Evolutionary conservation across 495 filamentous ascomycete genomes (phyloP), one percentile per base, ranked within the genome.

Genomic region (Aspergillus conjunctus): DNA sequence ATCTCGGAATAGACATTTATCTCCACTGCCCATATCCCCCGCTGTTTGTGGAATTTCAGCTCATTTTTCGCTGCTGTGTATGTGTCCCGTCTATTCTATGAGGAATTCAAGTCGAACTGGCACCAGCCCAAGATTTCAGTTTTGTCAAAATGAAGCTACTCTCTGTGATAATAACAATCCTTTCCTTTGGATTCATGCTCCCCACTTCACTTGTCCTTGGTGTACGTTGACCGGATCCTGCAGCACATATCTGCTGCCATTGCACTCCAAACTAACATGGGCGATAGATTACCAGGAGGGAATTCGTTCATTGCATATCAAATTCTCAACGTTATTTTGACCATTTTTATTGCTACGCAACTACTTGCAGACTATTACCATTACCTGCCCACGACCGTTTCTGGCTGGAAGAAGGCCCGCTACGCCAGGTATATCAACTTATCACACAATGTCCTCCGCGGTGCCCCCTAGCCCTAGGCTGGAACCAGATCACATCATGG

Each of bases 71-170:
- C 37, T 55, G 52, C 52, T 12, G 52, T 43, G 8, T 20, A 21
- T 6, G 52, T 41, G n/a, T 55, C 52, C 37, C 5, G 52, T 11
- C 52, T 55, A 18, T 55, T 55, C 52, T 55, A 55, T 30, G 52
- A 55, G 34, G 37, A 14, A 4, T 43, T 55, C 34, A 39, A 39
- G 34, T 39, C 34, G 14, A 39, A 39, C 34, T 39, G 34, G 34
- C 34, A 39, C 34, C 34, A 14, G 34, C 14, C 14, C 34, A 39
- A 39, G 14, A 7, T 39, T 39, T 39, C 34, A 14, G 34, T 39
- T 39, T 14, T 14, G 34, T 39, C 34, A 39, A 14, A 39, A 45
- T 45, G 43, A 17, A 45, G 15, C 8, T 17, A 17, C 43, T 45
- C 43, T 45, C 43, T 6, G 43, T 45, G 8, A 8, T 45, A 8